Evolutionary conservation across 83 land plant genomes (phyloP), one percentile per base, ranked within the genome.

Genomic region (Larix sibirica): DNA sequence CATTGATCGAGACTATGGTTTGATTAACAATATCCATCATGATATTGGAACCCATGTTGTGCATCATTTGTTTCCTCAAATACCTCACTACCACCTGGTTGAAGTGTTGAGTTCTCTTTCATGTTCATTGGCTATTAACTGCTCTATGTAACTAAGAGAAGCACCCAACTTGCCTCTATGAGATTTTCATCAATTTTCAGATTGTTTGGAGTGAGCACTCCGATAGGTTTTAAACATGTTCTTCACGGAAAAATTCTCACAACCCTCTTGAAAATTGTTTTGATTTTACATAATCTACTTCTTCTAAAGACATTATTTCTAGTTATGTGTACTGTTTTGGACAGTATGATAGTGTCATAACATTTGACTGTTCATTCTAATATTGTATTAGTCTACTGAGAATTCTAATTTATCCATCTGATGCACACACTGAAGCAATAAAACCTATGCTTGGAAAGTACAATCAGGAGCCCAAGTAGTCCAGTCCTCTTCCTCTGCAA

Each of bases 1-100:
- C 2, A 81, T 96, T 7, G 98, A 96, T 66, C 83, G 90, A 13
- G 98, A 96, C 67, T 96, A 92, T 83, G 97, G 97, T 12, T 64
- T 66, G 88, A 82, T 96, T 79, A 96, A 96, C 76, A 93, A 90
- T 81, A 87, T 96, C 47, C 97, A 95, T 60, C 98, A 96, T 83
- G 94, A 96, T 81, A 95, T 95, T 75, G 98, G 98, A 16, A 95
- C 99, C 5, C 99, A 97, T 86, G 99, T 97, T 33, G 89, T 97
- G 5, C 99, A 97, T 71, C 99, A 95, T 73, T 87, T 97, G 77
- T 97, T 97, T 80, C 99, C 99, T 24, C 99, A 97, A 83, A 97
- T 97, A 56, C 99, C 98, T 26, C 98, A 96, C 54, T 95, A 95
- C 82, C 85, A 96, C 67, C 77, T 96, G 62, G 58, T 87, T 1